Base-by-base conservation (phyloP, 2,329 filamentous ascomycete genomes). In the Verticillium zaregamsianum region DNA sequence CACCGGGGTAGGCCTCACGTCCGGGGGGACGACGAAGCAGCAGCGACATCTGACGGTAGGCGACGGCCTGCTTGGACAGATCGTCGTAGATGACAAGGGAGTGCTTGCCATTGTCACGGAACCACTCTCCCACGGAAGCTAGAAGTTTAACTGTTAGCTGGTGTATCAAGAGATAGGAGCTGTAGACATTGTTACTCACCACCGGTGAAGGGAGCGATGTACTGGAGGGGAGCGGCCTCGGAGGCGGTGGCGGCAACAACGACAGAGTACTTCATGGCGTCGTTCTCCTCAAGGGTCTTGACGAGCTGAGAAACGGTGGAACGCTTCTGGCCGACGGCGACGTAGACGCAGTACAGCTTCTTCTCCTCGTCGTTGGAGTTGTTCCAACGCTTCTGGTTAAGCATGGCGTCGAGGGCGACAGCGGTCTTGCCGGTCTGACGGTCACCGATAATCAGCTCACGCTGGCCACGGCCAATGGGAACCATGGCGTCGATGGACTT, bases 371-470 rank as follows among this genome's bases (percentile, higher is more conserved):
- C 93, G 80, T 76, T 85, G 77, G 80, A 74, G 78, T 81, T 84
- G 89, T 99, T 99, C 94, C 94, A 98, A 77, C 94, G 88, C 89
- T 95, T 96, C 87, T 99, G 95, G 90, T 99, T 99, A 67, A 99
- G 90, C 72, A 99, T 98, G 80, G 94, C 89, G 79, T 99, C 95
- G 66, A 99, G 92, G 75, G 90, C 94, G 78, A 99, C 94, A 74
- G 95, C 95, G 77, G 95, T 99, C 91, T 99, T 99, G 82, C 95
- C 95, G 74, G 95, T 99, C 85, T 99, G 95, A 93, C 95, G 95
- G 80, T 99, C 95, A 86, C 95, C 95, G 82, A 99, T 99, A 81
- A 99, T 98, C 88, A 99, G 85, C 86, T 99, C 95, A 94, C 95
- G 95, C 88, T 99, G 95, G 77, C 95, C 95, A 94, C 95, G 95